Base-by-base conservation (phyloP, 2,329 filamentous ascomycete genomes). In the Aureobasidium sp. region DNA sequence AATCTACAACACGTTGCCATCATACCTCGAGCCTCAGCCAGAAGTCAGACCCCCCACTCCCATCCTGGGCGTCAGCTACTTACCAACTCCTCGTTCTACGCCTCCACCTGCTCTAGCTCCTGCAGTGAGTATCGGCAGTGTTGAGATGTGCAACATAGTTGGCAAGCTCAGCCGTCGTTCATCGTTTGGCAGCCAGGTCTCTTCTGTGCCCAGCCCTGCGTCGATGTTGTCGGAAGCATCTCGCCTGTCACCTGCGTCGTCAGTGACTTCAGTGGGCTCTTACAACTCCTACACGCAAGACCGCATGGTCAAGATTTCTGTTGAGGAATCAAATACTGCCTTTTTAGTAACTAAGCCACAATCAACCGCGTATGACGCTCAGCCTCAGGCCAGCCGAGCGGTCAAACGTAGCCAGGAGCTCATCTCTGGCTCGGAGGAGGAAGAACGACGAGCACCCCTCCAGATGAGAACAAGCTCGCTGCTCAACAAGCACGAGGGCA, bases 71-170 rank as follows among this genome's bases (percentile, higher is more conserved):
- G 76, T 83, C 67, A 77, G 76, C 65, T 79, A 82, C 62, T 73
- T 86, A 61, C 83, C 83, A 16, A 87, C 84, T n/a, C 84, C 84
- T 58, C 77, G 80, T 66, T 75, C 85, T 75, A 86, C 84, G 48
- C 84, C 84, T 41, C 81, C 82, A 65, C 77, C 76, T 66, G 27
- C 36, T 36, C 77, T 73, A 73, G 83, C 82, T 82, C 82, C 84
- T 84, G 82, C 82, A 74, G 82, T 74, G 82, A 81, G 82, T 82
- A 76, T 74, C 67, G 73, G 76, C 67, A 74, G 76, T 64, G 75
- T 75, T 61, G 72, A 74, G 64, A 76, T 77, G 62, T 77, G 81
- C 62, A 77, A 45, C 81, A 78, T 61, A 72, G 83, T 45, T 83
- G 86, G 68, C 66, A 74, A 67, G 63, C 69, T 72, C n/a, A 74